Evolutionary conservation across 2,329 filamentous ascomycete genomes (phyloP).

Genomic region (Fusarium bulbicola): DNA sequence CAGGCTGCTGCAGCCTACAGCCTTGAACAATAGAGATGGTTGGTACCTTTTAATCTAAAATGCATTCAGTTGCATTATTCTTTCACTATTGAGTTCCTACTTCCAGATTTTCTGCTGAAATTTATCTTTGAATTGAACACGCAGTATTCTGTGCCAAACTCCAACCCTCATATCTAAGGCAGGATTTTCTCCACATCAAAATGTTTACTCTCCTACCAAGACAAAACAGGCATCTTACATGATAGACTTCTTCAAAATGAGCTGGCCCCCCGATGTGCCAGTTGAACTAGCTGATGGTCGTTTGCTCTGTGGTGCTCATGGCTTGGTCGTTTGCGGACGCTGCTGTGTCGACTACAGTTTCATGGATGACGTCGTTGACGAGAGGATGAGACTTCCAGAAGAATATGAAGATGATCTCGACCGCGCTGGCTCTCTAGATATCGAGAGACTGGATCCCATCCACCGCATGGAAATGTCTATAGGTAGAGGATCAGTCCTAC

Average conservation of each 20-base stretch:
- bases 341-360: constrained; percentile 51
- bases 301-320: constrained; percentile 49
- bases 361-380: constrained; percentile 40
- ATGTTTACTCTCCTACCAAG: no score
- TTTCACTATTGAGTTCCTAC: no score
- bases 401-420: neutral
- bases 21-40: no score
- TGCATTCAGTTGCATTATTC: no score
- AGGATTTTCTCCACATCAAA: neutral
- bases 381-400: neutral
- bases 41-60: no score
- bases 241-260: neutral
- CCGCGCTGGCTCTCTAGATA: neutral
- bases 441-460: neutral
- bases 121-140: rapidly evolving
- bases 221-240: no score
- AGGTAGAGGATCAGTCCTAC: constrained; percentile 19
- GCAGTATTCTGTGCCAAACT: neutral
- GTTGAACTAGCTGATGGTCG: constrained; percentile 47
- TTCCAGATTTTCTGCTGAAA: no score
- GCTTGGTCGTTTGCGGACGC: constrained; percentile 43
- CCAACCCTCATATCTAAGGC: neutral
- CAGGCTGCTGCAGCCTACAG: no score
- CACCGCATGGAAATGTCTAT: neutral
- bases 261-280: neutral